These are phyloP conservation scores for Colletotrichum sp. DNA, from an alignment of 2,329 filamentous ascomycete genomes.

Conservation along the genomic window DNA sequence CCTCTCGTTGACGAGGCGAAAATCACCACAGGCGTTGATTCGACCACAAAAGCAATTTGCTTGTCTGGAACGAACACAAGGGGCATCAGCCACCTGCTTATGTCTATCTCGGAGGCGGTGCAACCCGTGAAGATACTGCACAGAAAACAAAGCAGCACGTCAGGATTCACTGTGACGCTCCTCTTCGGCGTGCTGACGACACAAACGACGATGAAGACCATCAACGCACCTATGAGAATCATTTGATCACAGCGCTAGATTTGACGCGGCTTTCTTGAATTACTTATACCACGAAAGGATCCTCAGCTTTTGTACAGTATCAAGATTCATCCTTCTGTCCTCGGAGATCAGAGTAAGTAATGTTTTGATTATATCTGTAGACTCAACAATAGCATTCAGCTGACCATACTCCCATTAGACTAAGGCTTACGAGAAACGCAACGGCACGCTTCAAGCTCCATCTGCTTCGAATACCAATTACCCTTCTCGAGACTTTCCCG, in stretches of 20 bases:
- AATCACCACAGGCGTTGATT: not conserved
- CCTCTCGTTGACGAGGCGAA: not conserved
- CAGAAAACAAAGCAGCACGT: not conserved
- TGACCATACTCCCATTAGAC: not conserved
- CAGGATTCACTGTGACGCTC: not conserved
- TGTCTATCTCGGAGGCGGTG: not conserved
- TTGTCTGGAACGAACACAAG: not conserved
- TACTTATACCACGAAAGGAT: accelerated
- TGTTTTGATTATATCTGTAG: accelerated
- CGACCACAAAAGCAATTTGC: not conserved
- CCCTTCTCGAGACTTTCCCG: not conserved
- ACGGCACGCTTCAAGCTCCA: accelerated
- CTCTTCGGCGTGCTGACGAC: not conserved
- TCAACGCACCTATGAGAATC: too few species aligned
- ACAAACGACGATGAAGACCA: too few species aligned
- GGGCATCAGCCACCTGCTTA: not conserved
- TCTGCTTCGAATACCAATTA: not conserved
- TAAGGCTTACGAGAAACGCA: not conserved
- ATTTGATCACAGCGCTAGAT: not conserved
- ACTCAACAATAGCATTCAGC: accelerated
- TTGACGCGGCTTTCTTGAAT: not conserved
- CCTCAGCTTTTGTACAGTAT: not conserved
- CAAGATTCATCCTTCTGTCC: not conserved
- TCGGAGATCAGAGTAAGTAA: not conserved
- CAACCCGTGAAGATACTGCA: not conserved